Evolutionary conservation across 176 grass and related monocot species (phyloP), one percentile per base, ranked within the genome.

Genomic region (Alopecurus myosuroides): DNA sequence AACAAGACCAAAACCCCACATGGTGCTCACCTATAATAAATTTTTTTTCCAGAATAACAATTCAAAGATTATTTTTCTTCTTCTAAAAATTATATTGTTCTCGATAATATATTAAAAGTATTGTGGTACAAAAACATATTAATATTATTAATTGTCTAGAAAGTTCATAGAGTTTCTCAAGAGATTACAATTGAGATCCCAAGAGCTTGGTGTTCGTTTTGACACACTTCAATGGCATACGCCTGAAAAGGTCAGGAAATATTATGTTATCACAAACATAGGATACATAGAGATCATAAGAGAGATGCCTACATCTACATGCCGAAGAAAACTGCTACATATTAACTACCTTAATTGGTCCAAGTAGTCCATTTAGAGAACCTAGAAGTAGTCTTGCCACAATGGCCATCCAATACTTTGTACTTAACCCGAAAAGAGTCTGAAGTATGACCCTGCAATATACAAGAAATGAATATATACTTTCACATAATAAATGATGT

Each of bases 1-100:
- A 64, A 94, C 83, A 62, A 98, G 69, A 85, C 92, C 92, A 84
- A 94, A 88, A 55, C 80, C 90, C 90, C 90, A 92, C 68, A 84
- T 76, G 3, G 90, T 92, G 52, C 49, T 89, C 31, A 92, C 87
- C 90, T 92, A 33, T 23, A 20, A 73, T 45, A 31, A n/a, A 49
- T 3, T 35, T 75, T 29, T 51, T 51, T 64, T n/a, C 11, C 8
- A 6, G 1, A 74, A 48, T 3, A 30, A 48, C 17, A 50, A 12
- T n/a, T 75, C 19, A 31, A 77, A 26, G n/a, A n/a, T n/a, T n/a
- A 60, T 28, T 31, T 5, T 14, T 1, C 30, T 58, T 31, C 14
- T 17, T 63, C 17, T 17, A 62, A 2, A 18, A 33, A 62, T 70
- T 62, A 5, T 0, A 68, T 85, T 58, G 9, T 9, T n/a, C n/a